These are phyloP conservation scores for Apophysomyces ossiformis DNA, from an alignment of 371 early-diverging fungal genomes.

Conservation along the genomic window DNA sequence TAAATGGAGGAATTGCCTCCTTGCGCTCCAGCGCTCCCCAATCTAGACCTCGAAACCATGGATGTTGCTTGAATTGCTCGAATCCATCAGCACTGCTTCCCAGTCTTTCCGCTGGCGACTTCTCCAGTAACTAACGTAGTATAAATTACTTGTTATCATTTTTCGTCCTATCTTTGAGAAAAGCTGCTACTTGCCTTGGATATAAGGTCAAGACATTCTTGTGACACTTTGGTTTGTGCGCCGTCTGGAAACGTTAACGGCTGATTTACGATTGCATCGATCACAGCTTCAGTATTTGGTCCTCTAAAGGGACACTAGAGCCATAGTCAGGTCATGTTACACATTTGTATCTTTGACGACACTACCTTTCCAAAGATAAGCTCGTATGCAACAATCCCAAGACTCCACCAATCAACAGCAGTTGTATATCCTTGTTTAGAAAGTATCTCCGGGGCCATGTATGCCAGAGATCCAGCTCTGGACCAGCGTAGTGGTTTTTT, in stretches of 20 bases:
- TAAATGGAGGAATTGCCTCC: constrained; percentile 58
- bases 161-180: too few relatives aligned
- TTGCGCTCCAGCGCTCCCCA: constrained; percentile 63
- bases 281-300: constrained; percentile 69
- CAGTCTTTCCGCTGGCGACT: constrained; percentile 59
- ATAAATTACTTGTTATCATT: background rate
- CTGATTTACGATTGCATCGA: constrained; percentile 61
- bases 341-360: constrained; percentile 9
- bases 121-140: constrained; percentile 56
- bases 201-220: constrained; percentile 59
- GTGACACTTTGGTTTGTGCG: constrained; percentile 47
- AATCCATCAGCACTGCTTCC: constrained; percentile 56
- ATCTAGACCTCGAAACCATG: constrained; percentile 64
- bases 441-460: constrained; percentile 82
- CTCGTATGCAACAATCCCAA: constrained; percentile 86
- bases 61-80: constrained; percentile 59
- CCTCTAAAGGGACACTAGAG: constrained; percentile 76
- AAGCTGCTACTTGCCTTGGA: constrained; percentile 34
- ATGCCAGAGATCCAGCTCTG: constrained; percentile 74
- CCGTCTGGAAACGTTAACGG: constrained; percentile 63
- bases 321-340: too few relatives aligned
- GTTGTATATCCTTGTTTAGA: constrained; percentile 69
- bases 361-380: constrained; percentile 71
- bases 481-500: constrained; percentile 59
- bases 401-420: constrained; percentile 88